Evolutionary conservation across 345 rosid species (phyloP).

Genomic region (Eucalyptus leucophloia): DNA sequence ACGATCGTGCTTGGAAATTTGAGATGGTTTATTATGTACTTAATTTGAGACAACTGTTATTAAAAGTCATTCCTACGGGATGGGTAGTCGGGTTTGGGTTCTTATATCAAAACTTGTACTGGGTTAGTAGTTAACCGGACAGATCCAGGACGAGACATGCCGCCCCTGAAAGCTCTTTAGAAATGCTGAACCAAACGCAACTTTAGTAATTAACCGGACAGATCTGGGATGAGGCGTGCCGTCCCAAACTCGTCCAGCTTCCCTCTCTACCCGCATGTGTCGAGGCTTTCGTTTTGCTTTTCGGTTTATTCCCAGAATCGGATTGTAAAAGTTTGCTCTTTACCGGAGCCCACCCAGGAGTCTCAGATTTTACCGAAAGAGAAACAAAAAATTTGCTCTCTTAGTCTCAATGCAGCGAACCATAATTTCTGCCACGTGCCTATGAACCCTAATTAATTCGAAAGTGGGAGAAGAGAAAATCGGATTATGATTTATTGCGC

Average conservation of each 20-base stretch:
- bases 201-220: neutral
- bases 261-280: too few species aligned
- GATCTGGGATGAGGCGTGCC: neutral
- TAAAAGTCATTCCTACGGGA: neutral
- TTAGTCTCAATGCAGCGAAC: neutral
- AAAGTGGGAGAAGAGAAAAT: neutral
- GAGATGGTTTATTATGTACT: neutral
- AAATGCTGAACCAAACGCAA: rapidly evolving
- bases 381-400: neutral
- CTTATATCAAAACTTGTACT: neutral
- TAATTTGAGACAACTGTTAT: neutral
- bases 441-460: neutral
- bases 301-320: neutral
- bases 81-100: neutral
- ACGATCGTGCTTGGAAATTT: neutral
- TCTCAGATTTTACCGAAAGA: neutral
- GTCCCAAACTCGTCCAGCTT: too few species aligned
- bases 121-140: rapidly evolving
- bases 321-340: neutral
- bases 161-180: rapidly evolving
- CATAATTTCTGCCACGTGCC: neutral
- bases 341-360: neutral
- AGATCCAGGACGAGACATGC: neutral
- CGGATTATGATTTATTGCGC: neutral
- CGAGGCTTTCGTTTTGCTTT: neutral